phyloP scores from a whole-genome alignment of 75 land plant species.

The Sequoiadendron giganteum region DNA sequence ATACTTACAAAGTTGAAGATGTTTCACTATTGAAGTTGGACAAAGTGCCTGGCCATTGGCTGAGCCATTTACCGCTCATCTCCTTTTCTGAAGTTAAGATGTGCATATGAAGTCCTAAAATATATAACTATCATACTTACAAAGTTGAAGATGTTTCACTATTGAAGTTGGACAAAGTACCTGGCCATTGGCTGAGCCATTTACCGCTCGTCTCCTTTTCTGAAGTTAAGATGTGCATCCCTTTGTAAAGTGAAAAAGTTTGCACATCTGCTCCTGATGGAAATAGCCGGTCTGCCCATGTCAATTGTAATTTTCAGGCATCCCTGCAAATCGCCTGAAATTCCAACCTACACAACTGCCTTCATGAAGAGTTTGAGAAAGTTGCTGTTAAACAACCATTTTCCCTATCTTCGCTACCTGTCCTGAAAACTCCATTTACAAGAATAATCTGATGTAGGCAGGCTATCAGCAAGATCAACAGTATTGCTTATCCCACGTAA shows the following conservation, averaged over 20 bases:
- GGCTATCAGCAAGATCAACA: background rate
- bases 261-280: background rate
- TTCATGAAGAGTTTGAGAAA: background rate
- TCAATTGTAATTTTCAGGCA: background rate
- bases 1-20: background rate
- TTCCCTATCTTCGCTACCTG: background rate
- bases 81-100: background rate
- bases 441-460: background rate
- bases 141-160: background rate
- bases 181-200: background rate
- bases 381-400: background rate
- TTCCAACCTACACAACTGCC: background rate
- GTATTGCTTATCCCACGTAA: background rate
- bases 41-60: background rate
- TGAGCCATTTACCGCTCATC: too few relatives aligned
- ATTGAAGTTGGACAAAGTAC: background rate
- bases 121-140: background rate
- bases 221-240: background rate
- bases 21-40: background rate
- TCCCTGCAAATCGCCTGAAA: background rate
- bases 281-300: background rate
- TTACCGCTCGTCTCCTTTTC: too few relatives aligned
- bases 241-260: constrained; percentile 2
- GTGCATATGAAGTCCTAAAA: background rate
- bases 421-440: background rate